Conservation (phyloP, 1,284 basidiomycete species). For the Heterobasidion annosum region DNA sequence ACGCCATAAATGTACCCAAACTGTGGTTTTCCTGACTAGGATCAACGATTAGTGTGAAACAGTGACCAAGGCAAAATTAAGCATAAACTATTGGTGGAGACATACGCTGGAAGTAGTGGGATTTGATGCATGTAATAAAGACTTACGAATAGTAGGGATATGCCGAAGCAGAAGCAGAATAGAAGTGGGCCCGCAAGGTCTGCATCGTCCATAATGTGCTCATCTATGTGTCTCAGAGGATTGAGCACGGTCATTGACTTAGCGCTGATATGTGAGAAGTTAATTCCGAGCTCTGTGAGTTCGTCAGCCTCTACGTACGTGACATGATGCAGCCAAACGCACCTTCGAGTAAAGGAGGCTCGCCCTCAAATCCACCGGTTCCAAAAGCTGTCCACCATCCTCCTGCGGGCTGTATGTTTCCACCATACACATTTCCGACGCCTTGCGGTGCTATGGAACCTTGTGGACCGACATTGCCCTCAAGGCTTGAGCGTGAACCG, state of each 20-base stretch:
- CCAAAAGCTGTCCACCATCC: constrained; percentile 95
- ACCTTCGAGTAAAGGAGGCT: constrained; percentile 91
- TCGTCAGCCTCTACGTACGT: constrained; percentile 3
- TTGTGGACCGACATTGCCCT: constrained; percentile 55
- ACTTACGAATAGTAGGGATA: constrained; percentile 84
- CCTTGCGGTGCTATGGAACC: constrained; percentile 41
- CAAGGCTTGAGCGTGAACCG: constrained; percentile 62
- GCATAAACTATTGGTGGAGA: background rate
- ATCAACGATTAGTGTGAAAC: background rate
- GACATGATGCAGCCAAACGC: constrained; percentile 11
- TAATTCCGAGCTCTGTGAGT: constrained; percentile 88
- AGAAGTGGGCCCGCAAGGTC: constrained; percentile 95
- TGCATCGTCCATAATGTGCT: constrained; percentile 98
- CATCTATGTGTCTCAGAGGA: constrained; percentile 81
- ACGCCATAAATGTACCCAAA: constrained; percentile 99
- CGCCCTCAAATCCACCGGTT: constrained; percentile 91
- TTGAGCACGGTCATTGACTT: constrained; percentile 96
- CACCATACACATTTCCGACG: constrained; percentile 44
- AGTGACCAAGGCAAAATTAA: constrained; percentile 1
- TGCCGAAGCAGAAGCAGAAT: constrained; percentile 91
- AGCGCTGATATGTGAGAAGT: constrained; percentile 90
- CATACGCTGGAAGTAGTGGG: background rate
- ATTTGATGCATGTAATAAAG: background rate
- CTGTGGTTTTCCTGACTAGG: constrained; percentile 93
- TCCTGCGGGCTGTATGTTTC: constrained; percentile 62